Evolutionary conservation across 2,329 filamentous ascomycete genomes (phyloP), one percentile per base, ranked within the genome.

Genomic region (Penicillium janthinellum): DNA sequence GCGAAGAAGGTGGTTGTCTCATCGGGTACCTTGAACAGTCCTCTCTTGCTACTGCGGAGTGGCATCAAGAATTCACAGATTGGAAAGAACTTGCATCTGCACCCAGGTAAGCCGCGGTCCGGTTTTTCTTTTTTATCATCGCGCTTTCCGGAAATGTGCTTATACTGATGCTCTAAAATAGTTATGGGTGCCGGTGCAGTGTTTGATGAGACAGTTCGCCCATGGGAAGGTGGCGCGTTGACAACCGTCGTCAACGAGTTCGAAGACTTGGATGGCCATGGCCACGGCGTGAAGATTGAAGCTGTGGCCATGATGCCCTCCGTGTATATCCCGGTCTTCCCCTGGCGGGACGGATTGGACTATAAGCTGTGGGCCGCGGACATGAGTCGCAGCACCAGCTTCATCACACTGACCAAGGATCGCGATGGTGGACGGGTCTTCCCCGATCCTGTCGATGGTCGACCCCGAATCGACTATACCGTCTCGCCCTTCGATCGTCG

Each of bases 221-320:
- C 87, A 0, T 91, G 88, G 88, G 87, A 87, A 83, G 89, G 92
- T 15, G 84, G 87, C 1, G 93, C 93, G 67, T 85, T 97, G 59
- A 97, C 93, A 0, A 85, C 86, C 4, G 88, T 93, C 17, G 88
- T 91, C 64, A 86, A 83, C 45, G 87, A 90, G 56, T 91, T 93
- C 67, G 90, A 96, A 64, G 89, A 97, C 67, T 81, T 93, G 0
- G 92, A 96, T 72, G 85, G 86, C 5, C 82, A 87, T 44, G 91
- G 92, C 58, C 91, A 97, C 68, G 94, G 94, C 41, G 83, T 84
- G 51, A 96, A 96, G 74, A 80, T 97, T 31, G 92, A 97, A 79
- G 82, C 87, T 10, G 86, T 86, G 1, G 85, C 84, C 68, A 93
- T 95, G 89, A 70, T 92, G 70, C 91, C 92, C 0, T 85, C 87